phyloP scores from a whole-genome alignment of 768 basidiomycete species.

The Tephrocybe sp. region DNA sequence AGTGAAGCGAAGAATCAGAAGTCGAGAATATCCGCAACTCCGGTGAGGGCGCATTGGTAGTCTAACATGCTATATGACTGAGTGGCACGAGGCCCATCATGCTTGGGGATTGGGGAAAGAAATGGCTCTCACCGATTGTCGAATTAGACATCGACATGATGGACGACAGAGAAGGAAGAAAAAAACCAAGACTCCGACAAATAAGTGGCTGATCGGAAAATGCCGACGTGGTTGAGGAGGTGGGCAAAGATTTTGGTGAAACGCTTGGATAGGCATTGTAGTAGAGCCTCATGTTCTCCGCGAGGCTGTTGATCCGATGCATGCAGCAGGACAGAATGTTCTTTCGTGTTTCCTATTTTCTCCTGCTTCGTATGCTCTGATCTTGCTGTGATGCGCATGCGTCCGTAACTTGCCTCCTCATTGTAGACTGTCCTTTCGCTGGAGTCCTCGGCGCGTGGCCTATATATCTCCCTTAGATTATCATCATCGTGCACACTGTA shows the following conservation, averaged over 20 bases:
- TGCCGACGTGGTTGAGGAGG: constrained; percentile 4
- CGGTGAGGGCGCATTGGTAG: constrained; percentile 39
- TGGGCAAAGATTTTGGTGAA: constrained; percentile 4
- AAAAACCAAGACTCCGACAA: neutral
- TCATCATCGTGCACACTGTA: constrained; percentile 13
- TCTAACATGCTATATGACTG: constrained; percentile 51
- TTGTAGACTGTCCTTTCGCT: constrained; percentile 12
- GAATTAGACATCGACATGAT: neutral
- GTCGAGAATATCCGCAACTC: constrained; percentile 43
- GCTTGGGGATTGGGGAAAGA: neutral
- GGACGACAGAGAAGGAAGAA: neutral
- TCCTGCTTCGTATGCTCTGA: constrained; percentile 4
- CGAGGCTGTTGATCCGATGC: constrained; percentile 37
- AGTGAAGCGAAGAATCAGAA: constrained; percentile 22
- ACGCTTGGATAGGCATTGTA: no score
- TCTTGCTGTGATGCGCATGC: constrained; percentile 12
- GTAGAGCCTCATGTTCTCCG: constrained; percentile 39
- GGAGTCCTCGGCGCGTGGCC: constrained; percentile 15
- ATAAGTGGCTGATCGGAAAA: constrained; percentile 3
- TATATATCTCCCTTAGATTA: constrained; percentile 20
- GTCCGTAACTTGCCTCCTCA: constrained; percentile 13
- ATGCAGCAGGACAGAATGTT: constrained; percentile 1
- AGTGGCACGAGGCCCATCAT: constrained; percentile 39
- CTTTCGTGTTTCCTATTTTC: neutral
- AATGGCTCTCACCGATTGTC: constrained; percentile 18